Evolutionary conservation across 805 yeast genomes (phyloP).

Genomic region (Candida caryicola): DNA sequence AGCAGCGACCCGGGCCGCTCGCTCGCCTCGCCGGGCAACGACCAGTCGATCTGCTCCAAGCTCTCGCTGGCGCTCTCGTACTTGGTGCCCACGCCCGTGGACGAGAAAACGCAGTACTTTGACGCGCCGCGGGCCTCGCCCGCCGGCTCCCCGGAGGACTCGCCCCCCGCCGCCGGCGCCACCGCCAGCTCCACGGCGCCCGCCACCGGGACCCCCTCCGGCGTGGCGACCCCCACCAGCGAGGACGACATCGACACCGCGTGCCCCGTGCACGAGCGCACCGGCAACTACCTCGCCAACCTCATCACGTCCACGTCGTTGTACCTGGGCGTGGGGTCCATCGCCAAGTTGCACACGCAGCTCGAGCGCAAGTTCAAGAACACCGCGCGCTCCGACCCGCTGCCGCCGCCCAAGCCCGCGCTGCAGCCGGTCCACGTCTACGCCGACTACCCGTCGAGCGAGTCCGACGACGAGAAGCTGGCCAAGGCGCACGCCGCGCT

Average conservation of each 20-base stretch:
- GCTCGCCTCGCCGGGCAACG: neutral
- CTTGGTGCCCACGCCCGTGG: neutral
- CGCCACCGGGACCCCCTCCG: too few relatives aligned
- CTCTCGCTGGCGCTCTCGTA: conserved; percentile 3
- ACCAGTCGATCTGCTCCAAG: conserved; percentile 5
- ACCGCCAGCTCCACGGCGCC: too few relatives aligned
- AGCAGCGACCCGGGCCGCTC: neutral
- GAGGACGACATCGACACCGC: conserved; percentile 33
- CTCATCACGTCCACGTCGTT: conserved; percentile 31
- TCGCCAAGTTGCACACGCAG: neutral
- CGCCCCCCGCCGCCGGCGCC: too few relatives aligned
- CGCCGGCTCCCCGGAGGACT: too few relatives aligned
- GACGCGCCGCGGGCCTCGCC: neutral
- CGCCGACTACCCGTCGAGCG: conserved; percentile 1
- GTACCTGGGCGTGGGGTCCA: conserved; percentile 20
- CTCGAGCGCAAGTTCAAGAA: neutral
- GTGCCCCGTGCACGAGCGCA: conserved; percentile 19
- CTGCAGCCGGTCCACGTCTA: neutral
- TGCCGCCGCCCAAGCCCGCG: neutral
- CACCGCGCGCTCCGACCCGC: neutral
- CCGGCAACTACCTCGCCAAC: conserved; percentile 26
- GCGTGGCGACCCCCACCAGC: neutral
- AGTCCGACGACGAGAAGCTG: neutral
- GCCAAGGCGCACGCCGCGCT: too few relatives aligned
- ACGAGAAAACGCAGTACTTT: conserved; percentile 1